Conservation (phyloP, 1,139 yeast species). For the Meyerozyma carpophila region DNA sequence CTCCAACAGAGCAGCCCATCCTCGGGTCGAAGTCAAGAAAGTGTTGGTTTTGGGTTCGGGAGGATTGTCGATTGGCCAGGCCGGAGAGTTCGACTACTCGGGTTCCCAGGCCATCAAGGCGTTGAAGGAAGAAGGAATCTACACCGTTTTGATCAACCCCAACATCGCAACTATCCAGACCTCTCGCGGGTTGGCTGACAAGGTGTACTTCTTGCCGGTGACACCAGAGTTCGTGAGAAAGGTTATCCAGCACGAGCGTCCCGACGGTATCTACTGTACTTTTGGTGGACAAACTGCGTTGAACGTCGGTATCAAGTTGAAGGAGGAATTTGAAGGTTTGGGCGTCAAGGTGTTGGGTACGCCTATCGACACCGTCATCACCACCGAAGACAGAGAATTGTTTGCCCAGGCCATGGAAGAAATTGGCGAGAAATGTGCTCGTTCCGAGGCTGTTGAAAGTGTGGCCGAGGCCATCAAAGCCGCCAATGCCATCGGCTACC, state of each 20-base stretch:
- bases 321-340: slow-evolving; percentile 86
- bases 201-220: slow-evolving; percentile 95
- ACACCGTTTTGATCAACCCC: slow-evolving; percentile 92
- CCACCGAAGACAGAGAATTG: slow-evolving; percentile 96
- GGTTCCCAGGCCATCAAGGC: slow-evolving; percentile 96
- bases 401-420: slow-evolving; percentile 94
- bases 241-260: slow-evolving; percentile 90
- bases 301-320: slow-evolving; percentile 89
- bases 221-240: slow-evolving; percentile 94
- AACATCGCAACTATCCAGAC: slow-evolving; percentile 99
- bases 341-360: slow-evolving; percentile 98
- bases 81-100: slow-evolving; percentile 98
- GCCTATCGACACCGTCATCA: slow-evolving; percentile 89
- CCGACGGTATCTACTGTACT: slow-evolving; percentile 95
- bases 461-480: slow-evolving; percentile 81
- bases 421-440: slow-evolving; percentile 91
- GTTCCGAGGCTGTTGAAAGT: slow-evolving; percentile 77
- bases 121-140: slow-evolving; percentile 93
- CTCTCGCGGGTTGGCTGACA: slow-evolving; percentile 95
- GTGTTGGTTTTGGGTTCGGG: slow-evolving; percentile 97
- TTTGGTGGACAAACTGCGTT: slow-evolving; percentile 99
- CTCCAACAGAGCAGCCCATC: slow-evolving; percentile 70
- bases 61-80: slow-evolving; percentile 98
- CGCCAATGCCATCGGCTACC: slow-evolving; percentile 85
- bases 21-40: slow-evolving; percentile 81